Percentiles rank a stretch among this genome's conserved stretches.
Conservation (phyloP, 176 grass and related monocot species). For the Cocos nucifera region DNA sequence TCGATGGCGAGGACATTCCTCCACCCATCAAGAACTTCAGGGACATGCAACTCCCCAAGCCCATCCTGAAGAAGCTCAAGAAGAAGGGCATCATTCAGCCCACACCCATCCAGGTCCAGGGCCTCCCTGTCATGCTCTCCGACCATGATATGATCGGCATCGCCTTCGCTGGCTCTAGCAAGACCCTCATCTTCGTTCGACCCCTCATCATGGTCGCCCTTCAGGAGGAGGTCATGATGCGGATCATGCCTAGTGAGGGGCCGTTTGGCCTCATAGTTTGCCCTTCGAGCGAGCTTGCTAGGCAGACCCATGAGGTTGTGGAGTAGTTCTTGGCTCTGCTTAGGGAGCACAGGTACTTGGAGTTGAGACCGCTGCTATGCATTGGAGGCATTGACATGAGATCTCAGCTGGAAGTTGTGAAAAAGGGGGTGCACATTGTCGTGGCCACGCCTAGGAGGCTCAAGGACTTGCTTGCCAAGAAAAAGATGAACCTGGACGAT, state of each 20-base stretch:
- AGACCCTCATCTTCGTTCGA: slow-evolving; percentile 77
- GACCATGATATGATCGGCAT: slow-evolving; percentile 93
- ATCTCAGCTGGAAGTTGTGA: slow-evolving; percentile 61
- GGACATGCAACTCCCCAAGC: slow-evolving; percentile 66
- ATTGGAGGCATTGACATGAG: slow-evolving; percentile 87
- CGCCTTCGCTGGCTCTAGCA: slow-evolving; percentile 76
- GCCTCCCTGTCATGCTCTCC: slow-evolving; percentile 58
- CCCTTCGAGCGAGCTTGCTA: slow-evolving; percentile 77
- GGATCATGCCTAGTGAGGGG: slow-evolving; percentile 67
- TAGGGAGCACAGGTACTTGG: slow-evolving; percentile 44
- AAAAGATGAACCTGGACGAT: slow-evolving; percentile 92
- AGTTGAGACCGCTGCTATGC: slow-evolving; percentile 70
- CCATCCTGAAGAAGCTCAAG: slow-evolving; percentile 48
- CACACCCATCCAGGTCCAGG: slow-evolving; percentile 93
- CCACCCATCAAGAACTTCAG: slow-evolving; percentile 60
- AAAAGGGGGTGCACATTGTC: too few relatives aligned
- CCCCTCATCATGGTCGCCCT: slow-evolving; percentile 70
- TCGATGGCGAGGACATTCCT: slow-evolving; percentile 70
- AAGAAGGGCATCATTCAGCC: slow-evolving; percentile 73
- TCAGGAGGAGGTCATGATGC: slow-evolving; percentile 81
- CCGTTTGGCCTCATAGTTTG: slow-evolving; percentile 82
- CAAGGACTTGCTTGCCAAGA: slow-evolving; percentile 91
- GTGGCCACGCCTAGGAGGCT: slow-evolving; percentile 79
- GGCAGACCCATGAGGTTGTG: slow-evolving; percentile 81
- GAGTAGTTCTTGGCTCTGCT: slow-evolving; percentile 48